Conservation (phyloP, 805 yeast genomes). For the Metschnikowia drakensbergensis region DNA sequence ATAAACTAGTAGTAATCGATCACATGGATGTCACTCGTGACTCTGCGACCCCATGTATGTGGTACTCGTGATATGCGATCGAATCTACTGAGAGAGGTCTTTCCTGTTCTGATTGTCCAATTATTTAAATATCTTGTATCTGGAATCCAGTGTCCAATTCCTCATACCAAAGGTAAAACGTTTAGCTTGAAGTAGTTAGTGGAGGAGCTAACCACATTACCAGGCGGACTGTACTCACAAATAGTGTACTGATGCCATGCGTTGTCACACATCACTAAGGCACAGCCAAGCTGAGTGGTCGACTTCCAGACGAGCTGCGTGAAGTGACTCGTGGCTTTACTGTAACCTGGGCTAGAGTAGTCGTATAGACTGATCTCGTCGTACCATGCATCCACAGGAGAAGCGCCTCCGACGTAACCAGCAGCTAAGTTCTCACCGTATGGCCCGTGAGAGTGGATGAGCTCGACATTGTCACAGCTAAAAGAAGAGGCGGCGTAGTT, state of each 20-base stretch:
- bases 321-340: slow-evolving; percentile 66
- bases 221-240: slow-evolving; percentile 61
- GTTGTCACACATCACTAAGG: slow-evolving; percentile 43
- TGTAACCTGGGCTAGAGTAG: slow-evolving; percentile 49
- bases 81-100: no score
- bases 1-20: background rate
- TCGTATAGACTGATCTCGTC: slow-evolving; percentile 55
- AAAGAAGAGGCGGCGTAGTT: slow-evolving; percentile 46
- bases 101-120: background rate
- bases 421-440: slow-evolving; percentile 79
- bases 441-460: slow-evolving; percentile 60
- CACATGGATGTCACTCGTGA: no score
- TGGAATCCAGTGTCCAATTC: background rate
- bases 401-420: slow-evolving; percentile 53
- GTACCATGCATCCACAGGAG: slow-evolving; percentile 74
- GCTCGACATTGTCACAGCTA: slow-evolving; percentile 54
- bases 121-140: background rate
- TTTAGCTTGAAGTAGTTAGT: slow-evolving; percentile 39
- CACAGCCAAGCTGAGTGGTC: slow-evolving; percentile 65
- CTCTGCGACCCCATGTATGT: no score
- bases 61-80: no score
- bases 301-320: slow-evolving; percentile 73
- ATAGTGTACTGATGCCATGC: slow-evolving; percentile 59
- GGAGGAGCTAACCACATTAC: slow-evolving; percentile 45
- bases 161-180: slow-evolving; percentile 31